Conservation (phyloP, 2,329 filamentous ascomycete species). For the Lasiodiplodia gonubiensis region DNA sequence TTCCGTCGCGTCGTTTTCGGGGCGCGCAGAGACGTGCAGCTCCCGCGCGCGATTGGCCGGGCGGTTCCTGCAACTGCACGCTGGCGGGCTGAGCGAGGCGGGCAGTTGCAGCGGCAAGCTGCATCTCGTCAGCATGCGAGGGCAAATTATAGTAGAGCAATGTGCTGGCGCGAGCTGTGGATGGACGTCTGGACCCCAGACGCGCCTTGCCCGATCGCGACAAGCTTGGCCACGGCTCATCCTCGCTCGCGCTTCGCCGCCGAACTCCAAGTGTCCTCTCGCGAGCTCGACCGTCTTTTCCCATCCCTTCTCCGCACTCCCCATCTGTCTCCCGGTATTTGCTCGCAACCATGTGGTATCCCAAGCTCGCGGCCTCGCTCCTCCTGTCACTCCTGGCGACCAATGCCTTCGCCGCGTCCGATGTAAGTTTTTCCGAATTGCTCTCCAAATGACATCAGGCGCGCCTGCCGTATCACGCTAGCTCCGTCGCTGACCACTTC, state of each 20-base stretch:
- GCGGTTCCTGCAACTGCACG: not conserved
- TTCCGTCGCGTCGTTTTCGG: not conserved
- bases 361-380: slow-evolving; percentile 74
- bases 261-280: slow-evolving; percentile 21
- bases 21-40: not conserved
- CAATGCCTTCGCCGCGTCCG: slow-evolving; percentile 66
- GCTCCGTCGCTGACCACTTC: slow-evolving; percentile 33
- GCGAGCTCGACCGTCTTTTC: slow-evolving; percentile 16
- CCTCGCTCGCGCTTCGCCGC: slow-evolving; percentile 22
- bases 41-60: not conserved
- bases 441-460: slow-evolving; percentile 33
- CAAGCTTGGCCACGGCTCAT: not conserved
- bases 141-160: not conserved
- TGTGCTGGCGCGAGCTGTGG: not conserved
- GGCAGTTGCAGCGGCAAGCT: slow-evolving; percentile 1
- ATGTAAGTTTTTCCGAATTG: slow-evolving; percentile 56
- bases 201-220: slow-evolving; percentile 16
- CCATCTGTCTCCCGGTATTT: slow-evolving; percentile 30
- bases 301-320: slow-evolving; percentile 9
- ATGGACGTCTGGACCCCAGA: not conserved
- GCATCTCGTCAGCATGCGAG: not conserved
- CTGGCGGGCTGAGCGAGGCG: not conserved
- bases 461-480: slow-evolving; percentile 10
- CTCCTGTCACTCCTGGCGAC: slow-evolving; percentile 73
- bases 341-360: slow-evolving; percentile 67